A percentile compares a stretch with the other conserved stretches of the same genome.
These are phyloP conservation scores for Dittrichia graveolens DNA, from an alignment of 129 eudicot species.

Conservation along the genomic window DNA sequence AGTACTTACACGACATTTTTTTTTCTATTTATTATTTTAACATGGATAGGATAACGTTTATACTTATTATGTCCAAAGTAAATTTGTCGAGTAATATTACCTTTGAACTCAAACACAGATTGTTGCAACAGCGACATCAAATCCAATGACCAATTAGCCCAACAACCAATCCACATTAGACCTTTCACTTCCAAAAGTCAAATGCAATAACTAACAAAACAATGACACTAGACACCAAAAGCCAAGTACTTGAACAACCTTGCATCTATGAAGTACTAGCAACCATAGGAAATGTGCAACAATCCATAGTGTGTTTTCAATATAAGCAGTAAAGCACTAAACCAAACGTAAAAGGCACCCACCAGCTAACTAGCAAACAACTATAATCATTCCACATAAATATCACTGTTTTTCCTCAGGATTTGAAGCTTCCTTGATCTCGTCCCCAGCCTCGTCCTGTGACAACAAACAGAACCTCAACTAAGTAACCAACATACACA, in stretches of 20 bases:
- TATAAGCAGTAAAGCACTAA: neutral
- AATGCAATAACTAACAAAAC: neutral
- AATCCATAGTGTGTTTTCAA: slow-evolving; percentile 11
- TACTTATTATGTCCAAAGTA: no score
- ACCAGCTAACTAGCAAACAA: slow-evolving; percentile 14
- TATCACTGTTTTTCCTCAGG: slow-evolving; percentile 26
- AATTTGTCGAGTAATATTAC: no score
- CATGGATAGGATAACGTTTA: no score
- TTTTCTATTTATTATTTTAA: no score
- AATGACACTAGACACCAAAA: slow-evolving; percentile 18
- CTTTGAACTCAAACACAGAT: neutral
- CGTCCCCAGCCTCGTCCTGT: slow-evolving; percentile 31
- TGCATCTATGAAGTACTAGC: slow-evolving; percentile 2
- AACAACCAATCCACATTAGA: no score
- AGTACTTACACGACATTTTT: no score
- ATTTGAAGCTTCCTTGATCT: slow-evolving; percentile 35
- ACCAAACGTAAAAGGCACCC: slow-evolving; percentile 14
- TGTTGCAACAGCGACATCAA: neutral
- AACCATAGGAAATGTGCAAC: slow-evolving; percentile 1
- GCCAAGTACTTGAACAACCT: slow-evolving; percentile 12
- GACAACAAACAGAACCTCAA: neutral
- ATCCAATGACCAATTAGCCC: no score
- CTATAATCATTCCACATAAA: slow-evolving; percentile 5
- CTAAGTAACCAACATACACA: neutral
- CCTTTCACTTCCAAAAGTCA: neutral